phyloP scores from a whole-genome alignment of 2,329 filamentous ascomycete genomes.

The Sporothrix brasiliensis region DNA sequence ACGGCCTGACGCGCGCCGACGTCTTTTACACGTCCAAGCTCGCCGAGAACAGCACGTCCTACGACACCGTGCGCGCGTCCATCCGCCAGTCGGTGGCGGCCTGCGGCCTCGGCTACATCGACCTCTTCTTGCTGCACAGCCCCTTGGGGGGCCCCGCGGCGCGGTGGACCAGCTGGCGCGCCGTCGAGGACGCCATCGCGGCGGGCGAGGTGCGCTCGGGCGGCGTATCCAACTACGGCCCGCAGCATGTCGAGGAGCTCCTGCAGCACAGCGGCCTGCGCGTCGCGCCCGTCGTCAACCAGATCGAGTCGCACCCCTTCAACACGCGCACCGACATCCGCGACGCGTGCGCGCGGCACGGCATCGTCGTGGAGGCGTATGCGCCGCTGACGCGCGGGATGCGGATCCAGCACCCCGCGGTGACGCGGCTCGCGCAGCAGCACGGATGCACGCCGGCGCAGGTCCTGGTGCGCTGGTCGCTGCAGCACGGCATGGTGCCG shows the following conservation, averaged over 20 bases:
- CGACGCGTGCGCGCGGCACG: slow-evolving; percentile 64
- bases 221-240: slow-evolving; percentile 78
- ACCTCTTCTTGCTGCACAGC: slow-evolving; percentile 77
- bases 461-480: slow-evolving; percentile 73
- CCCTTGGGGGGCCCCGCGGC: slow-evolving; percentile 73
- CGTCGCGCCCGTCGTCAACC: slow-evolving; percentile 71
- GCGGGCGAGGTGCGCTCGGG: slow-evolving; percentile 71
- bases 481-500: slow-evolving; percentile 73
- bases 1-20: slow-evolving; percentile 63
- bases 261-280: slow-evolving; percentile 58
- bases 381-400: slow-evolving; percentile 73
- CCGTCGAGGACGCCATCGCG: slow-evolving; percentile 73
- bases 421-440: slow-evolving; percentile 65
- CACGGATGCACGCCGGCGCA: slow-evolving; percentile 73
- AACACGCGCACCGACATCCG: slow-evolving; percentile 72
- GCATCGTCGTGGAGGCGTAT: slow-evolving; percentile 76
- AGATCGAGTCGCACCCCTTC: slow-evolving; percentile 82
- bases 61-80: slow-evolving; percentile 67
- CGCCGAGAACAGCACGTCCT: slow-evolving; percentile 64
- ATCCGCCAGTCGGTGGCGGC: slow-evolving; percentile 67
- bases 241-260: slow-evolving; percentile 72
- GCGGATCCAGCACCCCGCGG: slow-evolving; percentile 67
- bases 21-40: slow-evolving; percentile 83
- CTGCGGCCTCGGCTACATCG: slow-evolving; percentile 72
- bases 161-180: slow-evolving; percentile 72